A percentile compares a stretch with the other conserved stretches of the same genome.
Evolutionary conservation across 805 yeast genomes (phyloP).

Genomic region (Wickerhamomyces bisporus): DNA sequence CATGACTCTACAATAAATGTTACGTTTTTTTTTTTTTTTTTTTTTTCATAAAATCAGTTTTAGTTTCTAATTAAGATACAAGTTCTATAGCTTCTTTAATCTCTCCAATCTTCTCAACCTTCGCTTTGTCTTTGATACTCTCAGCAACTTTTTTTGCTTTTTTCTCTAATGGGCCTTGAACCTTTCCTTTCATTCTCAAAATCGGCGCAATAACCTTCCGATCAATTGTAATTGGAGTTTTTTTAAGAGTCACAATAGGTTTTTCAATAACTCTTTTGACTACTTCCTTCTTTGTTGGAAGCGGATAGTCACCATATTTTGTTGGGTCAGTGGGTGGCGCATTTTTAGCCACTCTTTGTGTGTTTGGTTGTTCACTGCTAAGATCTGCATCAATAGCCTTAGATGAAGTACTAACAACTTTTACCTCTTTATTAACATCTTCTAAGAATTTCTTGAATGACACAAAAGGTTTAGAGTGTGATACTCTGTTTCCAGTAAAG

Average conservation of each 20-base stretch:
- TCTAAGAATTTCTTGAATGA: conserved; percentile 14
- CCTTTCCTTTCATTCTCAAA: conserved; percentile 2
- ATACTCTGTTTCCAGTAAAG: conserved; percentile 4
- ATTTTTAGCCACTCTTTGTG: conserved; percentile 13
- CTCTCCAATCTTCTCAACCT: no score
- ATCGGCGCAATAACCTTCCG: conserved; percentile 2
- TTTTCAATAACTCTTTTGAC: not conserved
- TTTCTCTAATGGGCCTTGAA: not conserved
- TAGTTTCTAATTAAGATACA: no score
- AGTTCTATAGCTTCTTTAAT: no score
- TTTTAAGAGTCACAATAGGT: not conserved
- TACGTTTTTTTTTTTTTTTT: no score
- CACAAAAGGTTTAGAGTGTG: conserved; percentile 4
- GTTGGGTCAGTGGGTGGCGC: conserved; percentile 20
- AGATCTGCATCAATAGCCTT: not conserved
- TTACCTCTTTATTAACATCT: conserved; percentile 4
- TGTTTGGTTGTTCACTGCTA: conserved; percentile 2
- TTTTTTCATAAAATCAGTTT: no score
- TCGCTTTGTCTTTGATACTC: no score
- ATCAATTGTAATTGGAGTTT: conserved; percentile 1
- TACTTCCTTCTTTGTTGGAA: conserved; percentile 4
- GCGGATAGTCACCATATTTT: not conserved
- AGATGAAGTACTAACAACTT: conserved; percentile 11
- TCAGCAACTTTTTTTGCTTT: not conserved
- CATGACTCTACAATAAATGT: no score